A percentile compares a stretch with the other conserved stretches of the same genome.
Evolutionary conservation across 2,329 filamentous ascomycete species (phyloP).

Genomic region (Hymenoscyphus infarciens): DNA sequence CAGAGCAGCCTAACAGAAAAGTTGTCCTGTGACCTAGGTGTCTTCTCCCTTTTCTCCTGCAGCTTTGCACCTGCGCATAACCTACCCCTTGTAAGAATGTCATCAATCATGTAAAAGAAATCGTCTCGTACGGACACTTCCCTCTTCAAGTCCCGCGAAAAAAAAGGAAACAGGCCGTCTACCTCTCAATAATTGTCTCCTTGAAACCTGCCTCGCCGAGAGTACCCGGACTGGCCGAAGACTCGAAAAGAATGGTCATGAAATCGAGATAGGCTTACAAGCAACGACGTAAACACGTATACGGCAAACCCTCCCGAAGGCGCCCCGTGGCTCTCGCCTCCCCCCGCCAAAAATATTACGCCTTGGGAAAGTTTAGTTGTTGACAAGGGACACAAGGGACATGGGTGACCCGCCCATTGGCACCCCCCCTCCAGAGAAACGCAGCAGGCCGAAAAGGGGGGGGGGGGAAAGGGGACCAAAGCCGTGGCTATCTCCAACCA

Average conservation of each 20-base stretch:
- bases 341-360: not conserved
- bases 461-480: conserved; percentile 7
- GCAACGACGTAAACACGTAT: not conserved
- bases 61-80: not conserved
- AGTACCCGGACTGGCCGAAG: not conserved
- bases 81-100: not conserved
- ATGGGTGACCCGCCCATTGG: conserved; percentile 2
- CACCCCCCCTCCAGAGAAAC: conserved; percentile 3
- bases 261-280: not conserved
- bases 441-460: conserved; percentile 11
- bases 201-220: not conserved
- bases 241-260: conserved; percentile 1
- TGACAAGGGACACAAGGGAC: too few species aligned
- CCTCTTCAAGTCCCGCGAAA: not conserved
- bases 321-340: not conserved
- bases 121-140: not conserved
- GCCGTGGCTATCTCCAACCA: conserved; percentile 8
- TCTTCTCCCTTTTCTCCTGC: not conserved
- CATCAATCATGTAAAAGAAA: too few species aligned
- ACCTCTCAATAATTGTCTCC: not conserved
- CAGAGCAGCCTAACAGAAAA: not conserved
- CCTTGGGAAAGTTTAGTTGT: not conserved
- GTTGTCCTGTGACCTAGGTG: not conserved
- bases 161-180: not conserved
- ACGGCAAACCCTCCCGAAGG: not conserved